Base-by-base conservation (phyloP, 2,329 filamentous ascomycete species). In the Botrytis hyacinthi region DNA sequence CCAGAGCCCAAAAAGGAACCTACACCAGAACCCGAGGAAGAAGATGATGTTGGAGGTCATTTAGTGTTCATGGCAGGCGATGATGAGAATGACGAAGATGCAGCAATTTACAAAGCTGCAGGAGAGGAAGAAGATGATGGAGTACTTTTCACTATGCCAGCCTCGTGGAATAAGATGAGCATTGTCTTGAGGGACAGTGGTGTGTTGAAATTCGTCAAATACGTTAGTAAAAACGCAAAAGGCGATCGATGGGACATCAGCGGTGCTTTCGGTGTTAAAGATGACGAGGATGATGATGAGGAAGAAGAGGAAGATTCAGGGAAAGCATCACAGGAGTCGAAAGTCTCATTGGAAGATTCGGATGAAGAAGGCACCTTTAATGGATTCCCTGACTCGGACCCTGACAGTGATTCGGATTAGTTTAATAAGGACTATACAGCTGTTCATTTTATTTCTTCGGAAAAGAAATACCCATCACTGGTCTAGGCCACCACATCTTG, bases 31-130 rank as follows among this genome's bases (percentile, higher is more conserved):
- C 75, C 76, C 1, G 77, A 78, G 12, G 78, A 81, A 14, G 77
- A 79, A 32, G 89, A 92, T 70, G 86, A 87, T 76, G 89, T 93
- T 1, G 93, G 93, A 72, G 93, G 93, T 46, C 92, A 94, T 81
- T 92, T 95, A 80, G 92, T 97, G 74, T 98, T 97, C 86, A 97
- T 98, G 94, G 95, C 94, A 0, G 93, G 92, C 70, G 93, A 95
- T 68, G 92, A 94, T 57, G 91, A 91, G 35, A 85, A 86, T 59
- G 87, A 90, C 35, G 87, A 86, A 18, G 93, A 97, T 81, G 95
- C 95, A 1, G 96, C 96, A 14, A 88, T 99, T 68, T 99, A 99
- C 86, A 91, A 92, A 81, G 88, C 92, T 1, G 87, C 88, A 70
- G 82, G 82, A 35, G 82, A 80, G 32, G 87, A 89, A 59, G 95